A percentile compares a stretch with the other conserved stretches of the same genome.
phyloP scores from a whole-genome alignment of 768 basidiomycete species.

The Phanerodontia chrysosporium region DNA sequence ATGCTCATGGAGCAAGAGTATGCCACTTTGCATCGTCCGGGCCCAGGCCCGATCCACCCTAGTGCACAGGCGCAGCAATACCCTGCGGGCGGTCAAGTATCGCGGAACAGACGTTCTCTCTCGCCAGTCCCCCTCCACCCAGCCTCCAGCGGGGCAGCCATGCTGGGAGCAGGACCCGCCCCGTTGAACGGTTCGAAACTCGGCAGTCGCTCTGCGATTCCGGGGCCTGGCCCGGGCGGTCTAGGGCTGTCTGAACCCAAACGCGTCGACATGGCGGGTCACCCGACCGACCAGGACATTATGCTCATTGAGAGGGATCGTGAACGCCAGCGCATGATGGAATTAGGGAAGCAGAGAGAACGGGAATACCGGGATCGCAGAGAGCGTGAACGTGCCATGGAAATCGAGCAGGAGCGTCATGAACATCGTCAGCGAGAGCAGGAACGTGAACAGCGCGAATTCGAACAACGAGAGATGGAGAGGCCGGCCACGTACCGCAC shows the following conservation, averaged over 20 bases:
- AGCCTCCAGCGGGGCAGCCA: slow-evolving; percentile 13
- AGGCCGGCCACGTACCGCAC: slow-evolving; percentile 9
- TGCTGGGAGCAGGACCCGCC: slow-evolving; percentile 14
- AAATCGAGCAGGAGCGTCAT: slow-evolving; percentile 16
- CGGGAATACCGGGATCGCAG: slow-evolving; percentile 7
- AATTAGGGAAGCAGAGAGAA: slow-evolving; percentile 9
- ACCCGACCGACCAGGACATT: slow-evolving; percentile 15
- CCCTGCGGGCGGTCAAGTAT: slow-evolving; percentile 16
- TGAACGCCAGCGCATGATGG: slow-evolving; percentile 12
- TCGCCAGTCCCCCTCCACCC: slow-evolving; percentile 23
- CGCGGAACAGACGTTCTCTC: slow-evolving; percentile 21
- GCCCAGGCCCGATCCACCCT: slow-evolving; percentile 13
- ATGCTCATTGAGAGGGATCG: slow-evolving; percentile 22
- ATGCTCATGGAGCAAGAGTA: slow-evolving; percentile 23
- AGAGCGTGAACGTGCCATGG: background rate
- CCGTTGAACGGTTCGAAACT: slow-evolving; percentile 15
- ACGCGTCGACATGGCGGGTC: slow-evolving; percentile 10
- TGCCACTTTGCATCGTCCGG: slow-evolving; percentile 12
- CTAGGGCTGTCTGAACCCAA: background rate
- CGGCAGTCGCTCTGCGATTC: background rate
- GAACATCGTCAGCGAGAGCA: slow-evolving; percentile 2
- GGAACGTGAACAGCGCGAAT: slow-evolving; percentile 14
- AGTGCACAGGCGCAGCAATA: slow-evolving; percentile 14
- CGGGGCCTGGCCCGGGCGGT: background rate
- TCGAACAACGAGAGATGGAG: slow-evolving; percentile 21